Base-by-base conservation (phyloP, 192 early-diverging fungal genomes). In the Podila epigama region DNA sequence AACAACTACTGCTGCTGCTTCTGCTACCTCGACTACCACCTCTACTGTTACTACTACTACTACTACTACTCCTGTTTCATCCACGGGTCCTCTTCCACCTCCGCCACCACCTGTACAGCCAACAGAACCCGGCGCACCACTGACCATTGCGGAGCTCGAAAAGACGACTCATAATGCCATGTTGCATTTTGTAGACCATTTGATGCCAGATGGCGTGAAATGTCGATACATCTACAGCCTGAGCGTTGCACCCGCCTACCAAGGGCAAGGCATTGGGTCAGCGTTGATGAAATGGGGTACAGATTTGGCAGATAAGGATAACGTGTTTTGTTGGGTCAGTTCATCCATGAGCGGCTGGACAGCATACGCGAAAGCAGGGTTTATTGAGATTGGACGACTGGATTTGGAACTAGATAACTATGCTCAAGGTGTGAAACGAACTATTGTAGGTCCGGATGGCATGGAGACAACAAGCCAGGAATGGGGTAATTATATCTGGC, bases 231-330 rank as follows among this genome's bases (percentile, higher is more conserved):
- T 68, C 27, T 60, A n/a, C 15, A 58, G 66, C 2, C 1, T 68
- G 50, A 53, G 16, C n/a, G 58, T 68, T 1, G 57, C 66, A 5
- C 66, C 66, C 11, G 66, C 34, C 1, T 68, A 68, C n/a, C 66
- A 68, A 12, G 28, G 66, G 25, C 56, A 68, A 37, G 66, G 66
- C n/a, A 53, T 68, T 37, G 66, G 66, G 29, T 60, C 66, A 5
- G 66, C 66, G 22, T 36, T 68, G n/a, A 37, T 68, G 66, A 68
- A 60, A 36, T 68, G 66, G 66, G 66, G 66, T 18, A 60, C 66
- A 1, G 66, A 68, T 11, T 28, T 34, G 58, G 66, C 66, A 13
- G 66, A 68, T 36, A 15, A 68, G 48, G 66, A 68, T 7, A 48
- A 50, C 0, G 66, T 68, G 29, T 60, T 32, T 33, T 40, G 57